A percentile compares a stretch with the other conserved stretches of the same genome.
Evolutionary conservation across 2,329 filamentous ascomycete species (phyloP).

Genomic region (Phialophora macrospora): DNA sequence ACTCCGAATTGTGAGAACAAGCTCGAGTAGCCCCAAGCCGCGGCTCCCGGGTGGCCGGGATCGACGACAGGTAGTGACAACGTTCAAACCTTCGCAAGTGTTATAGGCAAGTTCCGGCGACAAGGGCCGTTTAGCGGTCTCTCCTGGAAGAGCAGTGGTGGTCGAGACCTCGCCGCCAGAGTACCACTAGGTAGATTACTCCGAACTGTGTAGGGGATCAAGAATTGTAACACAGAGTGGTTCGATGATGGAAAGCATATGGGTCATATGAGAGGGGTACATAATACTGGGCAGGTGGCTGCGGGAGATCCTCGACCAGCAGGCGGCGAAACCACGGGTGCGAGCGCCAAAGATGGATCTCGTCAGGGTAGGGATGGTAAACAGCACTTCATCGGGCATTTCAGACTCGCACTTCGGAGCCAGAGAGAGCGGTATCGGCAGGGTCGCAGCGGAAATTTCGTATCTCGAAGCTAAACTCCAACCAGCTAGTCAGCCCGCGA

Average conservation of each 20-base stretch:
- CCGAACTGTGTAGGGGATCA: not conserved
- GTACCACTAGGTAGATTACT: no score
- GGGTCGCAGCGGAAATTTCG: not conserved
- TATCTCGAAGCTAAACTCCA: not conserved
- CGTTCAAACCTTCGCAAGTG: not conserved
- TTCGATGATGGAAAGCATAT: not conserved
- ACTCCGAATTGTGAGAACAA: not conserved
- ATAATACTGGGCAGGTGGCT: no score
- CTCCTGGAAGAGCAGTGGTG: not conserved
- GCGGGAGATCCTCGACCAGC: no score
- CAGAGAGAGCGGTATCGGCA: not conserved
- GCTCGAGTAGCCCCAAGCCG: not conserved
- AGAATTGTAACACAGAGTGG: not conserved
- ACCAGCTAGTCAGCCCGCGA: not conserved
- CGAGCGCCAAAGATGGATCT: no score
- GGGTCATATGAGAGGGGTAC: not conserved
- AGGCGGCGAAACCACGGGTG: no score
- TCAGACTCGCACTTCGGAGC: no score
- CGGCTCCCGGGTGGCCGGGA: not conserved
- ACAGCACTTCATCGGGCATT: no score
- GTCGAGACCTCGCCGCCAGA: not conserved
- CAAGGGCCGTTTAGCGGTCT: not conserved
- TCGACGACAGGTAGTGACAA: not conserved
- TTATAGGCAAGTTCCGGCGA: not conserved
- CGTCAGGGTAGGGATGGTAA: no score